Percentiles rank a stretch among this genome's conserved stretches.
phyloP scores from a whole-genome alignment of 257 asterid species.

The Solanum etuberosum region DNA sequence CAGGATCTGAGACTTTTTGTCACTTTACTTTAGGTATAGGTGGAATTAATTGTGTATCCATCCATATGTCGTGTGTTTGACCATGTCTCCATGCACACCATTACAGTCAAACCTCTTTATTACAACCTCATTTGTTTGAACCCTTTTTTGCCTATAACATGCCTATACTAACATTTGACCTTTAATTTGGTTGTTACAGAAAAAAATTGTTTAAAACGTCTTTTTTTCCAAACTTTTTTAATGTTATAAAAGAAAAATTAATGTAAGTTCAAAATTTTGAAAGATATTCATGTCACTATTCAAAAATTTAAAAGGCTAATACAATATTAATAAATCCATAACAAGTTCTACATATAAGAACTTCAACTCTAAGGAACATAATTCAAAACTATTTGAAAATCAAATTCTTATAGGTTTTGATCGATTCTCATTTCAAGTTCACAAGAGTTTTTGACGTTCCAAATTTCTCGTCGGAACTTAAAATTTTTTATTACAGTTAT shows the following conservation, averaged over 20 bases:
- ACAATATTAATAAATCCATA: neutral
- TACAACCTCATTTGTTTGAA: neutral
- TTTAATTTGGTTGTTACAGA: neutral
- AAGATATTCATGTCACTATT: neutral
- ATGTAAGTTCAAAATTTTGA: neutral
- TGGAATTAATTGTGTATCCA: neutral
- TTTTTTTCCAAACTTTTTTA: neutral
- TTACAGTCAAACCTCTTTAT: neutral
- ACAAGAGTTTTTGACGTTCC: neutral
- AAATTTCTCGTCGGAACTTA: neutral
- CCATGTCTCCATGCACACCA: neutral
- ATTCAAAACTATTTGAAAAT: neutral
- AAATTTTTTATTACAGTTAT: neutral
- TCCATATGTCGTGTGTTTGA: neutral
- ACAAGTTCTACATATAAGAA: neutral
- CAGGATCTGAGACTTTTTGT: neutral
- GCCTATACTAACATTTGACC: neutral
- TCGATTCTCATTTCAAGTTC: neutral
- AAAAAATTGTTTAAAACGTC: neutral
- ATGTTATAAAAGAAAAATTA: neutral
- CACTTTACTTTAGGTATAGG: neutral
- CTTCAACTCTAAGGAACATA: neutral
- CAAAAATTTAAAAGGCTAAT: neutral
- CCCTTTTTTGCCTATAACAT: neutral
- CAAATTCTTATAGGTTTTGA: neutral